Percentiles rank a stretch among this genome's conserved stretches.
These are phyloP conservation scores for Pythium scleroteichum DNA, from an alignment of 352 stramenopile species.

Conservation along the genomic window DNA sequence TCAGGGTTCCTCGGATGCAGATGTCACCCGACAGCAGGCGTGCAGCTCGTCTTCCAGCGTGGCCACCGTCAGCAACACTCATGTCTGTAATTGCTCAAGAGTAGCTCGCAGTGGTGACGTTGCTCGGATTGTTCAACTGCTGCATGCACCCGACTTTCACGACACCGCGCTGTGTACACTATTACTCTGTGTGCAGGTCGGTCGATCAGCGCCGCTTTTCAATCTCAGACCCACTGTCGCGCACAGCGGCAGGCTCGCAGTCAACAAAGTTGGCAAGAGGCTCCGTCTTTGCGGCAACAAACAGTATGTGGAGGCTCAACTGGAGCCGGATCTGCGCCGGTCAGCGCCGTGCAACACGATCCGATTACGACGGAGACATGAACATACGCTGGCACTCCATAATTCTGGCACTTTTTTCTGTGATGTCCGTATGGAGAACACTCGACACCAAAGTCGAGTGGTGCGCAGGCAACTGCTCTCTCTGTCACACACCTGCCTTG, in stretches of 20 bases:
- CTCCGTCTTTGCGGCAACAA: background rate
- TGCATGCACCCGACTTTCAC: no score
- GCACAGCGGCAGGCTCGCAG: background rate
- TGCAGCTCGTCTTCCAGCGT: background rate
- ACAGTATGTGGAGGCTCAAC: background rate
- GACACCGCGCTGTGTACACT: no score
- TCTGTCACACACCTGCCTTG: background rate
- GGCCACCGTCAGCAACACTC: background rate
- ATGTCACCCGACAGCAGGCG: slow-evolving; percentile 1
- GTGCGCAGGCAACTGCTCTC: no score
- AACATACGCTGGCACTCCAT: background rate
- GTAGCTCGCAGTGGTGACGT: background rate
- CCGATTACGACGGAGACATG: background rate
- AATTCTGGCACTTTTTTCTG: background rate
- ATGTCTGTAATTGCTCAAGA: background rate
- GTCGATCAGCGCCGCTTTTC: background rate
- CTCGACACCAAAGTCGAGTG: no score
- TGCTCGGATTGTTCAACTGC: no score
- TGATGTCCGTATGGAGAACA: background rate
- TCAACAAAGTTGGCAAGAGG: background rate
- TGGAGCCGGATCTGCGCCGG: no score
- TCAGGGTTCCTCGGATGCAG: slow-evolving; percentile 3
- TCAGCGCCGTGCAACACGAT: no score
- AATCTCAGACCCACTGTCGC: background rate
- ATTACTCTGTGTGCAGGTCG: no score